phyloP scores from a whole-genome alignment of 2,329 filamentous ascomycete genomes.

The Trichoderma brevicompactum region DNA sequence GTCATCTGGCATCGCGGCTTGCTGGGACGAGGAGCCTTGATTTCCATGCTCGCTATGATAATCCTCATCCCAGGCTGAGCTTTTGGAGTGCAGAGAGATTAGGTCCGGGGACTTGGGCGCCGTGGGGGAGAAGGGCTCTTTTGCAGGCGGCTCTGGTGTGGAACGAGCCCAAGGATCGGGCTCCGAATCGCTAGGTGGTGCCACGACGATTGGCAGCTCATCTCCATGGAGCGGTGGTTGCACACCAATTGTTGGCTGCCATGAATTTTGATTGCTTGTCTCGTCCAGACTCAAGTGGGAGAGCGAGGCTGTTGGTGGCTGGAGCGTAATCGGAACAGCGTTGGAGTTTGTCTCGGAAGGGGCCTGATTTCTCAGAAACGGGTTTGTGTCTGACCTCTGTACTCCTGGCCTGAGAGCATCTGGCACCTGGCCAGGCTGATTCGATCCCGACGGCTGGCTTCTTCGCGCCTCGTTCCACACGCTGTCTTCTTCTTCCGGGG shows the following conservation, averaged over 20 bases:
- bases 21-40: conserved; percentile 32
- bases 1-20: conserved; percentile 41
- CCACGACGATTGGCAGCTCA: conserved; percentile 28
- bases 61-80: conserved; percentile 50
- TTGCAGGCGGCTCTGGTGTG: conserved; percentile 33
- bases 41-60: conserved; percentile 34
- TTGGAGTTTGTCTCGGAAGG: conserved; percentile 30
- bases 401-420: conserved; percentile 42
- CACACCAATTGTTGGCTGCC: conserved; percentile 39
- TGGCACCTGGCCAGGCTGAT: conserved; percentile 37
- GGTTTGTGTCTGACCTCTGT: conserved; percentile 53
- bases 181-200: conserved; percentile 37
- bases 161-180: conserved; percentile 39
- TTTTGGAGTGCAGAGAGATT: conserved; percentile 46
- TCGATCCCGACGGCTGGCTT: conserved; percentile 29
- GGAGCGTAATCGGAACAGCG: conserved; percentile 3
- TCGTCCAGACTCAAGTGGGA: conserved; percentile 51
- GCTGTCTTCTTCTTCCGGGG: conserved; percentile 39
- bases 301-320: conserved; percentile 45
- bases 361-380: conserved; percentile 56
- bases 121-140: conserved; percentile 31
- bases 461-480: conserved; percentile 39
- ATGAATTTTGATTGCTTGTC: conserved; percentile 43
- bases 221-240: conserved; percentile 17
- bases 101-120: conserved; percentile 39